Conservation (phyloP, 441 rosid species). For the Flueggea neowawraea region DNA sequence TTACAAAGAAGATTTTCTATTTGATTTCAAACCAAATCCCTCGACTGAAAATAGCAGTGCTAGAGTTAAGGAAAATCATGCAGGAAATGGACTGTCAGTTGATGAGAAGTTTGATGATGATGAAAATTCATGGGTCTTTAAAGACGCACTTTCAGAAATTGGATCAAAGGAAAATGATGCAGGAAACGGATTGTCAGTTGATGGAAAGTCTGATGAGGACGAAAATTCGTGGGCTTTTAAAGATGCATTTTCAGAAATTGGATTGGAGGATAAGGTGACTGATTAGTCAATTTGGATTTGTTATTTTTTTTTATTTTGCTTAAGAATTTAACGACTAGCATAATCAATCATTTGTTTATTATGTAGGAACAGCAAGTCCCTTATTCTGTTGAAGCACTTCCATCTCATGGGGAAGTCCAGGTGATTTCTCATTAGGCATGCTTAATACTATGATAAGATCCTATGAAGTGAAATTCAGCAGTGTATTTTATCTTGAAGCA, state of each 20-base stretch:
- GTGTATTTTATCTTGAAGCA: not conserved
- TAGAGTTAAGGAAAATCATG: constrained; percentile 24
- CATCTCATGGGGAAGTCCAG: constrained; percentile 16
- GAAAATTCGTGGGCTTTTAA: constrained; percentile 44
- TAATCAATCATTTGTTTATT: constrained; percentile 4
- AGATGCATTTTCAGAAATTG: constrained; percentile 33
- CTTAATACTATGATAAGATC: constrained; percentile 6
- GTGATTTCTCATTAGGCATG: constrained; percentile 16
- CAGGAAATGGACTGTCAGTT: constrained; percentile 17
- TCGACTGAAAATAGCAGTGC: constrained; percentile 8
- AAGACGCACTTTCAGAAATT: constrained; percentile 34
- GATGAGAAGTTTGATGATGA: constrained; percentile 23
- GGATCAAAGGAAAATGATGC: constrained; percentile 18
- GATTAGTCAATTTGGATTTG: constrained; percentile 5
- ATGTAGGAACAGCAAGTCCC: constrained; percentile 28
- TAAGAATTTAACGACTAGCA: constrained; percentile 8
- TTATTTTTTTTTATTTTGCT: not conserved
- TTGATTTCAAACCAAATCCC: constrained; percentile 26
- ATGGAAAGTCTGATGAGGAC: constrained; percentile 12
- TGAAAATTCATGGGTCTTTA: constrained; percentile 42
- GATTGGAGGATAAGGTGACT: constrained; percentile 36
- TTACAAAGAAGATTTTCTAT: constrained; percentile 34
- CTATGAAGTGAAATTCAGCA: not conserved
- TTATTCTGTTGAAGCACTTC: constrained; percentile 12
- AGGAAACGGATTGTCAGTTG: too few relatives aligned